These are phyloP conservation scores for Pelargonium fulgidum DNA, from an alignment of 441 rosid species.

Conservation along the genomic window DNA sequence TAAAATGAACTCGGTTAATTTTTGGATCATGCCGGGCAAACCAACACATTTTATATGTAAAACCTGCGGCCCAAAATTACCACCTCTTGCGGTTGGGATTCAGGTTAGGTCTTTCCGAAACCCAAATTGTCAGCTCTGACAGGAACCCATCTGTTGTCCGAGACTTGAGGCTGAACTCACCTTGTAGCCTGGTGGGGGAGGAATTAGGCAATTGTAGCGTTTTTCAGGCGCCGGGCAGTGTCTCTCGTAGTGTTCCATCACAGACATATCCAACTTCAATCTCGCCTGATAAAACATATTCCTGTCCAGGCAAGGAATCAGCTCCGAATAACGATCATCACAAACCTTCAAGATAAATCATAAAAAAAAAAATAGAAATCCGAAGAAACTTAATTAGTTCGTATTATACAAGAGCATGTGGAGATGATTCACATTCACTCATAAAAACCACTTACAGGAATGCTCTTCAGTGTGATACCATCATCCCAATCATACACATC, in stretches of 20 bases:
- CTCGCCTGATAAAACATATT: constrained; percentile 88
- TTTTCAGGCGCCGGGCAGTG: constrained; percentile 95
- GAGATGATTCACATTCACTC: not conserved
- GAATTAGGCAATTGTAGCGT: constrained; percentile 89
- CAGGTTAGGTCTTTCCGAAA: too few relatives aligned
- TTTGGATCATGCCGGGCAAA: too few relatives aligned
- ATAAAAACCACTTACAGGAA: constrained; percentile 55
- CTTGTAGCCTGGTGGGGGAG: constrained; percentile 96
- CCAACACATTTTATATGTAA: too few relatives aligned
- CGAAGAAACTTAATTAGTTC: not conserved
- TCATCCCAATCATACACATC: constrained; percentile 49
- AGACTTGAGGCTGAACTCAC: constrained; percentile 27
- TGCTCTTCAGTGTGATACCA: constrained; percentile 56
- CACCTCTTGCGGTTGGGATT: too few relatives aligned
- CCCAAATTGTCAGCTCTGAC: not conserved
- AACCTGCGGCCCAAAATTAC: too few relatives aligned
- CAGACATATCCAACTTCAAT: constrained; percentile 83
- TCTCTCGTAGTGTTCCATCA: constrained; percentile 98
- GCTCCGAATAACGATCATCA: constrained; percentile 86
- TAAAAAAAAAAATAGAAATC: not conserved
- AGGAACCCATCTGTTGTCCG: constrained; percentile 2
- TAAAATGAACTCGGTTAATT: too few relatives aligned
- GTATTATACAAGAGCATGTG: not conserved
- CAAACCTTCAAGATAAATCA: constrained; percentile 55
- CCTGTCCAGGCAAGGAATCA: constrained; percentile 94